Base-by-base conservation (phyloP, 2,329 filamentous ascomycete genomes). In the Alternaria arbusti region DNA sequence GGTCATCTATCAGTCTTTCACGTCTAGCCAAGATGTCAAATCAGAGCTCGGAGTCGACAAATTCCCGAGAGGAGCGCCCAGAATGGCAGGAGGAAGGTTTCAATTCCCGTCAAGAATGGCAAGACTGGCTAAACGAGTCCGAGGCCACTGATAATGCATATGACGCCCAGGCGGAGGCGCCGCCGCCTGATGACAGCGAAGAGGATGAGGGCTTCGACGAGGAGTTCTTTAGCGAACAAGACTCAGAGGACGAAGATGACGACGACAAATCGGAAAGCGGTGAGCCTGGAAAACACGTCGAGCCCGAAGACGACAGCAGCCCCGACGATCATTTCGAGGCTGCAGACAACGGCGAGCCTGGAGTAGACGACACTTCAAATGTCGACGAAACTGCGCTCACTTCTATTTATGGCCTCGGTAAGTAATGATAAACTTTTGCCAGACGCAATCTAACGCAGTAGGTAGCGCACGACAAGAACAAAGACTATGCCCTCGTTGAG, bases 201-300 rank as follows among this genome's bases (percentile, higher is more conserved):
- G 43, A 45, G 0, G 43, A 45, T 13, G 43, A 45, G 0, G 43
- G 43, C 17, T 45, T 45, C 0, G 43, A 22, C 12, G 43, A 45
- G 17, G 17, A 45, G 17, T 45, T 20, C 2, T 12, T 20, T 8
- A 45, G 43, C 20, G 43, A 45, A 12, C 17, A 45, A 45, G 1
- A 0, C 0, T 45, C 43, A 12, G 0, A 22, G 3, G 11, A 45
- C 17, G 43, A 44, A 8, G 43, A 44, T 0, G 43, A 45, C 10
- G 43, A 22, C 20, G 17, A 45, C 43, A 10, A 45, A 45, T 22
- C 17, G 1, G 17, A 45, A 40, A 17, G 0, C 9, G 36, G 2
- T 17, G n/a, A 40, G 36, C n/a, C 36, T 40, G n/a, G 5, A 40
- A 0, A 11, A 1, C 0, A 40, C 36, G 36, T 3, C 36, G 36